Percentiles rank a stretch among this genome's conserved stretches.
phyloP scores from a whole-genome alignment of 1,284 basidiomycete species.

The Kalmanozyma brasiliensis region DNA sequence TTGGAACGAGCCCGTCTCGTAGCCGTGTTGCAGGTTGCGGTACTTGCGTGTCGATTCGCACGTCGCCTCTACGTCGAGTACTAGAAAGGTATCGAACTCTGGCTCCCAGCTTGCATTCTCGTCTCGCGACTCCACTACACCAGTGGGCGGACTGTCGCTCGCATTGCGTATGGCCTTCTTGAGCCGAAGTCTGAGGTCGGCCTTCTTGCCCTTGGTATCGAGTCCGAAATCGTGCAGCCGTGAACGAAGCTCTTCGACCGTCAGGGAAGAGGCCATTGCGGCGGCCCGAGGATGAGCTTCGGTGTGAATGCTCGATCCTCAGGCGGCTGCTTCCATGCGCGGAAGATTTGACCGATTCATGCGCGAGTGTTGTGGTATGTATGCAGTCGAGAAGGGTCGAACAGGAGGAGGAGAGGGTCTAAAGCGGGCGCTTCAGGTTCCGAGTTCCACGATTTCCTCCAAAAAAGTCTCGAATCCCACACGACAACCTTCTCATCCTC shows the following conservation, averaged over 20 bases:
- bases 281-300: conserved; percentile 40
- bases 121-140: not conserved
- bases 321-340: conserved; percentile 23
- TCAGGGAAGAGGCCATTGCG: conserved; percentile 38
- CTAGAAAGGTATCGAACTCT: conserved; percentile 69
- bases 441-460: not conserved
- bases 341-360: not conserved
- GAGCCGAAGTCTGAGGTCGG: conserved; percentile 51
- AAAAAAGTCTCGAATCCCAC: not conserved
- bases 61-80: conserved; percentile 89
- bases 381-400: not conserved
- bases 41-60: conserved; percentile 71
- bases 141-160: conserved; percentile 13
- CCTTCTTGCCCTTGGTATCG: conserved; percentile 64
- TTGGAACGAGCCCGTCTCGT: conserved; percentile 69
- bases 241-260: conserved; percentile 44
- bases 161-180: conserved; percentile 36
- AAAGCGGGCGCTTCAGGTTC: not conserved
- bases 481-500: not conserved
- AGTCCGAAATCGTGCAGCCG: conserved; percentile 56
- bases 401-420: not conserved
- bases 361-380: not conserved
- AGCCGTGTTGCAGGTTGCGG: conserved; percentile 37
- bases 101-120: conserved; percentile 32
- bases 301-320: conserved; percentile 25